phyloP scores from a whole-genome alignment of 2,329 filamentous ascomycete genomes.

The Lasiodiplodia sp. region DNA sequence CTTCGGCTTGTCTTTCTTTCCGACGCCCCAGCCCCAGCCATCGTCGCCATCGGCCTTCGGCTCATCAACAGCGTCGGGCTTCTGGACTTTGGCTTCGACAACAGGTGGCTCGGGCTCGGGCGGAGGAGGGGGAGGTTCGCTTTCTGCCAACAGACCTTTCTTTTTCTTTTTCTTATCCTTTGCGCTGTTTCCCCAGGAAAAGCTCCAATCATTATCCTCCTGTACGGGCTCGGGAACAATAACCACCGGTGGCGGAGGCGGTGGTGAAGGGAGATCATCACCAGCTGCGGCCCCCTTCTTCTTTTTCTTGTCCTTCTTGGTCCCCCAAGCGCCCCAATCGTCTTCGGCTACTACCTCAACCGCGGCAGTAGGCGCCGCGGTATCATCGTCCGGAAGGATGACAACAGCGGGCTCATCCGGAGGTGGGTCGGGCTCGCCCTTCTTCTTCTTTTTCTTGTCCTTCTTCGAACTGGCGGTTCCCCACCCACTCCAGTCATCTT shows the following conservation, averaged over 20 bases:
- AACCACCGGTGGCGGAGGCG: neutral
- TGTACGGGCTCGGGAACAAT: neutral
- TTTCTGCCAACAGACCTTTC: constrained; percentile 42
- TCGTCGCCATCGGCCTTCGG: constrained; percentile 22
- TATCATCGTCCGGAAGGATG: constrained; percentile 14
- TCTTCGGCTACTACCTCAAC: constrained; percentile 1
- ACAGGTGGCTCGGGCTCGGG: constrained; percentile 39
- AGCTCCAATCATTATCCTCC: constrained; percentile 36
- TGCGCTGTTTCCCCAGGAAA: constrained; percentile 37
- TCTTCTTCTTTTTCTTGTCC: constrained; percentile 35
- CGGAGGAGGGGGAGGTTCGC: constrained; percentile 14
- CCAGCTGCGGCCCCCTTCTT: constrained; percentile 54
- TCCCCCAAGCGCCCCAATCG: constrained; percentile 9
- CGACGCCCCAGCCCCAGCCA: constrained; percentile 31
- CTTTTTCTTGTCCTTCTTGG: constrained; percentile 50
- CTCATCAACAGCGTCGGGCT: constrained; percentile 28
- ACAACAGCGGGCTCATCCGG: constrained; percentile 16
- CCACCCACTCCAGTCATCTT: constrained; percentile 35
- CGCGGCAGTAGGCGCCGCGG: constrained; percentile 11
- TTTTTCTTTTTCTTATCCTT: constrained; percentile 49
- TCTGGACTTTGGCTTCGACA: constrained; percentile 36
- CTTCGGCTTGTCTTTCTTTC: constrained; percentile 39
- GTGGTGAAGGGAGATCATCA: constrained; percentile 9
- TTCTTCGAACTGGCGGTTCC: constrained; percentile 33
- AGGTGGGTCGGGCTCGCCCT: constrained; percentile 26